These are phyloP conservation scores for Candolleomyces aberdarensis DNA, from an alignment of 768 basidiomycete species.

Conservation along the genomic window DNA sequence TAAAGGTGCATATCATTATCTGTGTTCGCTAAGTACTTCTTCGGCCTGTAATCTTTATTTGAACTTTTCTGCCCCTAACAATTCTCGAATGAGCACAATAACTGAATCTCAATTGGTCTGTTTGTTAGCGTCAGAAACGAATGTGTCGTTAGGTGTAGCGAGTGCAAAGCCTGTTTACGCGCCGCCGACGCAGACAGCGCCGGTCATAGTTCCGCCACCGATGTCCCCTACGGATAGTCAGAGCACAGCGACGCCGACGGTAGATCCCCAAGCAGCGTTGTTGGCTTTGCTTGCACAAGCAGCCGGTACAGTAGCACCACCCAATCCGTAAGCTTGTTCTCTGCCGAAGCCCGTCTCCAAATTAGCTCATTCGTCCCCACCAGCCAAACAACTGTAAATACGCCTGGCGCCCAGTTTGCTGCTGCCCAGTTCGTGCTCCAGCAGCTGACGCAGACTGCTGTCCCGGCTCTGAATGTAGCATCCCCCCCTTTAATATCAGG, in stretches of 20 bases:
- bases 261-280: conserved; percentile 60
- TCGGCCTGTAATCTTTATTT: conserved; percentile 60
- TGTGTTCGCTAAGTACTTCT: conserved; percentile 82
- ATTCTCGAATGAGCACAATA: conserved; percentile 52
- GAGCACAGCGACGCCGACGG: conserved; percentile 20
- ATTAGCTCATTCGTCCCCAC: conserved; percentile 3
- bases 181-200: background rate
- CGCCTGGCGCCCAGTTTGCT: conserved; percentile 36
- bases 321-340: background rate
- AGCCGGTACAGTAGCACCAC: conserved; percentile 25
- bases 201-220: background rate
- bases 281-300: conserved; percentile 71
- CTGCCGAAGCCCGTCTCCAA: background rate
- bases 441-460: conserved; percentile 67
- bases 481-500: conserved; percentile 25
- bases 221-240: conserved; percentile 1
- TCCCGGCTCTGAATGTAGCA: conserved; percentile 29
- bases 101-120: conserved; percentile 66
- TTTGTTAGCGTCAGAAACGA: conserved; percentile 59
- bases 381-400: conserved; percentile 68
- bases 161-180: conserved; percentile 12
- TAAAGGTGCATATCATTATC: conserved; percentile 85
- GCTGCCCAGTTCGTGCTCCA: conserved; percentile 67
- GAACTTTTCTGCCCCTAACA: conserved; percentile 38
- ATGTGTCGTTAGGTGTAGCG: conserved; percentile 17